Evolutionary conservation across 208 protist genomes (phyloP), one percentile per base, ranked within the genome.

Genomic region (Novymonas esmeraldas): DNA sequence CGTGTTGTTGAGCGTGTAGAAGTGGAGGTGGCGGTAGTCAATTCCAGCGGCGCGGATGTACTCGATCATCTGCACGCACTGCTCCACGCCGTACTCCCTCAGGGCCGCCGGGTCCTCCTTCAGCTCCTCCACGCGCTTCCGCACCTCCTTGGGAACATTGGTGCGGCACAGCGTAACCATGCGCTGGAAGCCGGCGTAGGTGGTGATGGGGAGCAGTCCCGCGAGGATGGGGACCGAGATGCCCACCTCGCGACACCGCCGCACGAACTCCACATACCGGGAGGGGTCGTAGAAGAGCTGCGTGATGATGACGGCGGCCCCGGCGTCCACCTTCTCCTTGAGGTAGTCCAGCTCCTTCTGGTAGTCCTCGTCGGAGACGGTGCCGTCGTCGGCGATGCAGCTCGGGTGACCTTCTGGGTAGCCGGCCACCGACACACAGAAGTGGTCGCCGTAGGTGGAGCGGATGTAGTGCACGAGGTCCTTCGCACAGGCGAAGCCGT

Each of bases 211-310:
- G 76, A 98, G 94, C 24, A 98, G 87, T 33, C 97, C 97, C 1
- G 97, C 95, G 14, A 98, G 76, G 52, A 98, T 98, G 42, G 97
- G 97, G n/a, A 85, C 71, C 0, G 78, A 97, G 72, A 98, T 98
- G 59, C 95, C 96, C 20, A 87, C 62, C 5, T 79, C 79, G 14
- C 92, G 81, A 66, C 95, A 98, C 20, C 91, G 64, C 24, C 82
- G 73, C 13, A 96, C 85, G 67, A 98, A 99, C 14, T 89, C 66
- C 33, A 97, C 78, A 74, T 99, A 99, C 16, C 94, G 58, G 49
- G 89, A 55, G 9, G 85, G 75, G 57, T 98, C 97, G 74, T 98
- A 99, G 68, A 99, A 99, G 13, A 99, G 78, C 82, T 99, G 98
- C 7, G 98, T 99, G 66, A 99, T 93, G 79, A 99, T 94, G 42